Evolutionary conservation across 148 eudicot genomes (phyloP).

Genomic region (Rhododendron mucronatum): DNA sequence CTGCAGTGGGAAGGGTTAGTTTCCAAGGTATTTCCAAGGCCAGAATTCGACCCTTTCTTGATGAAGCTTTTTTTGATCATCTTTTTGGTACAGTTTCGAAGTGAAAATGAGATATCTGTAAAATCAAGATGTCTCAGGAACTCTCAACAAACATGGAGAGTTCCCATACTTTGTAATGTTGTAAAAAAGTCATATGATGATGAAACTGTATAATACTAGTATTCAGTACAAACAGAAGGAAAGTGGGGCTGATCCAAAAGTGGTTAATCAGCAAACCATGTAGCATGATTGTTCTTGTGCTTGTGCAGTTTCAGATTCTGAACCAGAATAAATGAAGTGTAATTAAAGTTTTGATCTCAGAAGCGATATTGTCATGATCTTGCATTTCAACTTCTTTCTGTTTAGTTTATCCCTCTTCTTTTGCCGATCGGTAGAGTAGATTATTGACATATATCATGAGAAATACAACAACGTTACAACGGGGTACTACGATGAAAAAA

Average conservation of each 20-base stretch:
- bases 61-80: conserved; percentile 3
- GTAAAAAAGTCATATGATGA: background rate
- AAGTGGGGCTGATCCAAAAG: conserved; percentile 14
- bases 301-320: background rate
- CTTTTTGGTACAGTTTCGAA: background rate
- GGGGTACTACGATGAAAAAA: too few relatives aligned
- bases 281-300: background rate
- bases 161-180: background rate
- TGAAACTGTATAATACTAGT: background rate
- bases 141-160: conserved; percentile 17
- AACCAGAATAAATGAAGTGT: conserved; percentile 3
- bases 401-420: background rate
- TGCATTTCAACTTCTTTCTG: background rate
- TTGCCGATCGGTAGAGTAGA: background rate
- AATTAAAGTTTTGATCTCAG: background rate
- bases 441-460: background rate
- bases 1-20: conserved; percentile 42
- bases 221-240: background rate
- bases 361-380: background rate
- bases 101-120: background rate
- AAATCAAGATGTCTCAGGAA: conserved; percentile 4
- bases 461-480: background rate
- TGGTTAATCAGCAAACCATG: conserved; percentile 6
- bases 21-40: conserved; percentile 20
- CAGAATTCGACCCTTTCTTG: conserved; percentile 8